These are phyloP conservation scores for Ogataea corticis DNA, from an alignment of 805 yeast species.

Conservation along the genomic window DNA sequence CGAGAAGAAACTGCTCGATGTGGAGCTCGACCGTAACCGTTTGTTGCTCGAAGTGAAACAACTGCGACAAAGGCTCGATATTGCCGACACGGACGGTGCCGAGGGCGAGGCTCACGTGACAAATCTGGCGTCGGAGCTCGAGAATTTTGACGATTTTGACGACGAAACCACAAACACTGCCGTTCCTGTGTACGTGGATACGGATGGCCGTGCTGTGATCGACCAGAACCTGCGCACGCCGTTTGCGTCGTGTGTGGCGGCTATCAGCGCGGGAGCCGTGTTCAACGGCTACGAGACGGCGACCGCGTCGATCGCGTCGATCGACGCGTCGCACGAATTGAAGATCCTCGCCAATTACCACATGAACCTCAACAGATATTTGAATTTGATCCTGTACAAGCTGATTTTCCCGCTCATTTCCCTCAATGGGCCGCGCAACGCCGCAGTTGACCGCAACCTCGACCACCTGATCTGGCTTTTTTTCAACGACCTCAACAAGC, in stretches of 20 bases:
- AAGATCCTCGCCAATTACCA: slow-evolving; percentile 33
- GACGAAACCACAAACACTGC: no score
- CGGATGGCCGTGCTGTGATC: slow-evolving; percentile 26
- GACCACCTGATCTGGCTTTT: slow-evolving; percentile 50
- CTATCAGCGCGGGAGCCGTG: slow-evolving; percentile 25
- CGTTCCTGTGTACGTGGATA: slow-evolving; percentile 12
- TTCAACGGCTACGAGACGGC: slow-evolving; percentile 32
- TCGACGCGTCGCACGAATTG: slow-evolving; percentile 11
- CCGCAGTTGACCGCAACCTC: slow-evolving; percentile 30
- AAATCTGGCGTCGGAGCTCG: neutral
- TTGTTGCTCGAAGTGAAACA: slow-evolving; percentile 38
- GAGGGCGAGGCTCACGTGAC: neutral
- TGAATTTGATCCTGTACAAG: slow-evolving; percentile 35
- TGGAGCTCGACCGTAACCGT: slow-evolving; percentile 56
- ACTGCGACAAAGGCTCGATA: slow-evolving; percentile 20
- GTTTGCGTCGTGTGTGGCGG: slow-evolving; percentile 20
- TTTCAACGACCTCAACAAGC: slow-evolving; percentile 52
- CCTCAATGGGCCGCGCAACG: neutral
- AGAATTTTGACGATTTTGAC: neutral
- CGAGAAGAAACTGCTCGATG: slow-evolving; percentile 58
- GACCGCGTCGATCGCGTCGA: neutral
- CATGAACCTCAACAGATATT: slow-evolving; percentile 37
- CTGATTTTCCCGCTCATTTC: slow-evolving; percentile 34
- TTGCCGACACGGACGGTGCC: slow-evolving; percentile 4
- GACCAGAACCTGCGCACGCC: slow-evolving; percentile 32